Conservation (phyloP, 2,329 filamentous ascomycete genomes). For the Talaromyces sp. region DNA sequence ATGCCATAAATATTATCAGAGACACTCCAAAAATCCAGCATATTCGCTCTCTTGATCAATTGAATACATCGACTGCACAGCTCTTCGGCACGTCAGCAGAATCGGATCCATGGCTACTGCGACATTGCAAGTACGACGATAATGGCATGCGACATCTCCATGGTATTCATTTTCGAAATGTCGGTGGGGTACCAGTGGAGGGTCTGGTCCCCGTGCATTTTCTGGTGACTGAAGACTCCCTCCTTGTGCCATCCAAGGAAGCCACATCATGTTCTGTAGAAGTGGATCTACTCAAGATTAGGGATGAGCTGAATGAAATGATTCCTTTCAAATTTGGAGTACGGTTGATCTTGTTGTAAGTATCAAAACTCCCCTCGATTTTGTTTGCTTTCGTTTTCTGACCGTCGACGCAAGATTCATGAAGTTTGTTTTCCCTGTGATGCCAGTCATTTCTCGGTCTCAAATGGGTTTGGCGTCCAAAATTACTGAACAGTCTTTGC, state of each 20-base stretch:
- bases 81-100: constrained; percentile 34
- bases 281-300: constrained; percentile 11
- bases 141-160: constrained; percentile 34
- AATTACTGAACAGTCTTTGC: constrained; percentile 23
- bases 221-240: constrained; percentile 12
- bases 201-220: constrained; percentile 33
- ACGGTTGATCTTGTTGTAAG: not conserved
- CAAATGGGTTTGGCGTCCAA: constrained; percentile 24
- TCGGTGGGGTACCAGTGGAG: constrained; percentile 33
- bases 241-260: constrained; percentile 7
- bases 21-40: constrained; percentile 22
- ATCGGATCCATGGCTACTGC: constrained; percentile 35
- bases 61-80: constrained; percentile 29
- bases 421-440: constrained; percentile 30
- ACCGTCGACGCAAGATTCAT: not conserved
- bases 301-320: constrained; percentile 1
- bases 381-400: not conserved
- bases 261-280: not conserved
- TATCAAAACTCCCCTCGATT: not conserved
- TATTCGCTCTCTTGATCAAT: constrained; percentile 27
- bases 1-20: constrained; percentile 10
- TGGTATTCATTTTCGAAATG: constrained; percentile 37
- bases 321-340: not conserved
- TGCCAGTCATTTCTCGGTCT: constrained; percentile 33
- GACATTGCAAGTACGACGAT: constrained; percentile 38